phyloP scores from a whole-genome alignment of 2,329 filamentous ascomycete genomes.

The Penicillium capsulatum region DNA sequence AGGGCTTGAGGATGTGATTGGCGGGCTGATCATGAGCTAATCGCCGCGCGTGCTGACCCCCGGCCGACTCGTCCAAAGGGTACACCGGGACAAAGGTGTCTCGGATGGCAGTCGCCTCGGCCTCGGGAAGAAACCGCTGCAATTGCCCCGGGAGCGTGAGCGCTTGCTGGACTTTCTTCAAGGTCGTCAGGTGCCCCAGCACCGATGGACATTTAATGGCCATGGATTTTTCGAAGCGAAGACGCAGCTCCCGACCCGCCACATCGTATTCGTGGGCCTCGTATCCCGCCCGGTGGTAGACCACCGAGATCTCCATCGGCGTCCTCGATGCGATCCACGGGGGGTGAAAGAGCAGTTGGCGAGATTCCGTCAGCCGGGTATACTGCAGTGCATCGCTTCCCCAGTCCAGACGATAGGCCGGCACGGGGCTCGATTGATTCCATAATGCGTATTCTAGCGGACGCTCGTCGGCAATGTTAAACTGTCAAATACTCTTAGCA shows the following conservation, averaged over 20 bases:
- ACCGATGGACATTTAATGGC: constrained; percentile 47
- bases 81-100: constrained; percentile 39
- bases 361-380: constrained; percentile 28
- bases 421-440: constrained; percentile 29
- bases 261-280: constrained; percentile 39
- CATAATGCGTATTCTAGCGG: constrained; percentile 45
- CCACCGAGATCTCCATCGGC: constrained; percentile 40
- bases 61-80: constrained; percentile 31
- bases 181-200: constrained; percentile 40
- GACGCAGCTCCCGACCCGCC: constrained; percentile 27
- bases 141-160: constrained; percentile 33
- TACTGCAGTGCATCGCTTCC: constrained; percentile 28
- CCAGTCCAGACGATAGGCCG: constrained; percentile 39
- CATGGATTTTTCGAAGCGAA: constrained; percentile 36
- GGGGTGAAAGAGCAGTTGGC: constrained; percentile 38
- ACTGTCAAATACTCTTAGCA: constrained; percentile 10
- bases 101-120: constrained; percentile 26
- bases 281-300: constrained; percentile 45
- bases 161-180: constrained; percentile 45
- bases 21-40: constrained; percentile 24
- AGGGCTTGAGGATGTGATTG: constrained; percentile 43
- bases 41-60: constrained; percentile 25
- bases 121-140: constrained; percentile 31
- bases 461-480: constrained; percentile 46
- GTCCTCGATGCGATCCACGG: constrained; percentile 10